Evolutionary conservation across 2,329 filamentous ascomycete genomes (phyloP).

Genomic region (Fusarium keratoplasticum): DNA sequence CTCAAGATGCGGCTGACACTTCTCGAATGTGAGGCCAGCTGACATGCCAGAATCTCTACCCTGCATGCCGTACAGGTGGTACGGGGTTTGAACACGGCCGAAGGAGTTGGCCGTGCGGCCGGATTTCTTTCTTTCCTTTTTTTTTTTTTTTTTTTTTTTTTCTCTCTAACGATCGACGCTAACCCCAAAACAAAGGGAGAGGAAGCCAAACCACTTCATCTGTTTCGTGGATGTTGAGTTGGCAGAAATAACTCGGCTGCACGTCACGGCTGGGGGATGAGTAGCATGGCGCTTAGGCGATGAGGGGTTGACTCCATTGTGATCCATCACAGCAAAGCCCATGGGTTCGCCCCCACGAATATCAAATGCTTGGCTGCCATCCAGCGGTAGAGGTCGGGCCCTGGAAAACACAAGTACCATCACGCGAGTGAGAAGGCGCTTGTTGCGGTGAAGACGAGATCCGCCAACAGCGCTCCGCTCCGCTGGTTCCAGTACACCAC

Average conservation of each 20-base stretch:
- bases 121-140: background rate
- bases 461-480: slow-evolving; percentile 20
- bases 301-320: slow-evolving; percentile 18
- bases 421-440: slow-evolving; percentile 30
- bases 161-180: background rate
- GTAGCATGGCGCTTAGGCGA: slow-evolving; percentile 16
- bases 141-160: background rate
- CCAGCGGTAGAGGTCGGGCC: slow-evolving; percentile 1
- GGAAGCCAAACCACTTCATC: slow-evolving; percentile 1
- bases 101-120: background rate
- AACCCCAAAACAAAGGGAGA: slow-evolving; percentile 5
- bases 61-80: slow-evolving; percentile 3
- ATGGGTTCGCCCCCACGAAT: slow-evolving; percentile 4
- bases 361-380: slow-evolving; percentile 7
- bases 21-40: slow-evolving; percentile 10
- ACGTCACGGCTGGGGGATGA: slow-evolving; percentile 25
- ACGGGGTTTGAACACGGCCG: background rate
- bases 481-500: slow-evolving; percentile 12
- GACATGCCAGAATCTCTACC: slow-evolving; percentile 11
- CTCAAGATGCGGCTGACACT: slow-evolving; percentile 19
- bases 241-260: slow-evolving; percentile 16
- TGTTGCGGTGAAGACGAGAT: slow-evolving; percentile 32
- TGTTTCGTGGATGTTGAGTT: slow-evolving; percentile 3
- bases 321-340: slow-evolving; percentile 12
- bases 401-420: slow-evolving; percentile 7